Conservation (phyloP, 208 protist species). For the Acanthamoeba lenticulata region DNA sequence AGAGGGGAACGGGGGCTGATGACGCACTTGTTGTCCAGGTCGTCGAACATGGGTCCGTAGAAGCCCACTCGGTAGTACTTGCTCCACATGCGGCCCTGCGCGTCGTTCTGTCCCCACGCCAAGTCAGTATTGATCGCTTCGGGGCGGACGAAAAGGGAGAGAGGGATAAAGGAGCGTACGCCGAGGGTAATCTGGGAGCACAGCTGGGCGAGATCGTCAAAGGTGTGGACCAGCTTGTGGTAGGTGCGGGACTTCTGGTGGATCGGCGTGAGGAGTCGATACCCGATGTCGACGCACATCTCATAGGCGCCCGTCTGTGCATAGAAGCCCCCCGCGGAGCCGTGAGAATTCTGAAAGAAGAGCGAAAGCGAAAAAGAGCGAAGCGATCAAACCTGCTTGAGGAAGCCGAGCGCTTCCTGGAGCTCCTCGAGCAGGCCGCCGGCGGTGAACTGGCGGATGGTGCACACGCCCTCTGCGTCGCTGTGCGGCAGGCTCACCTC, state of each 20-base stretch:
- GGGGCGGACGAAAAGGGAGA: neutral
- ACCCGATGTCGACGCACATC: slow-evolving; percentile 46
- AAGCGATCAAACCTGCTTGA: slow-evolving; percentile 55
- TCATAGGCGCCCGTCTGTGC: neutral
- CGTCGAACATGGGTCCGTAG: neutral
- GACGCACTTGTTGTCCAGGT: slow-evolving; percentile 40
- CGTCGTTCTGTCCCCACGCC: slow-evolving; percentile 58
- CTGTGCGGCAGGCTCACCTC: neutral
- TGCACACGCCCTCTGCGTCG: slow-evolving; percentile 33
- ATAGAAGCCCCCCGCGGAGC: neutral
- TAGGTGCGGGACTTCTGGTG: slow-evolving; percentile 38
- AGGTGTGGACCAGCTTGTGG: slow-evolving; percentile 29
- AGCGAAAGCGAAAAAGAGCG: neutral
- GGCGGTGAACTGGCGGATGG: slow-evolving; percentile 30
- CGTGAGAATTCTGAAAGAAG: neutral
- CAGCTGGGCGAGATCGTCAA: slow-evolving; percentile 7
- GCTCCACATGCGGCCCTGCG: neutral
- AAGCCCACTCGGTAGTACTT: slow-evolving; percentile 65
- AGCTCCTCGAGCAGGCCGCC: slow-evolving; percentile 37
- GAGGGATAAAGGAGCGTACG: neutral
- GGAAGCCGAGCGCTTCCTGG: neutral
- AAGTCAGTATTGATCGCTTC: too few species aligned
- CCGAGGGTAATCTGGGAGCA: slow-evolving; percentile 6
- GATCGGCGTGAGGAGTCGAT: neutral
- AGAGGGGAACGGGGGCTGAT: neutral